Evolutionary conservation across 1,139 yeast species (phyloP), one percentile per base, ranked within the genome.

Genomic region (Suhomyces atakaporum): DNA sequence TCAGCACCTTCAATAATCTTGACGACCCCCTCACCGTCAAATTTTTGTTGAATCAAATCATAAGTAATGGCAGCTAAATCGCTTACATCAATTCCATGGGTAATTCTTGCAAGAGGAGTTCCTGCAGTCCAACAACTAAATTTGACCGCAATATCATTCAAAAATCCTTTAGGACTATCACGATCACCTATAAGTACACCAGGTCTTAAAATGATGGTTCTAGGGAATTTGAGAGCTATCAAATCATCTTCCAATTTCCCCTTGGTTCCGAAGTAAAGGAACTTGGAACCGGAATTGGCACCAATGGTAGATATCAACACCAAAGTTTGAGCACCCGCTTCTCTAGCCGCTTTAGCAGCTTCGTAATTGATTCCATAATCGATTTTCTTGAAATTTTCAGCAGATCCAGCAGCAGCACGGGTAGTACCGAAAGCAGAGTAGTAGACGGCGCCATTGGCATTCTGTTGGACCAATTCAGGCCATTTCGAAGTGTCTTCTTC

Each of bases 381-480:
- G 44, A 86, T 79, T 46, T 69, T 67, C 45, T 71, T 69, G 60
- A 85, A 89, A 15, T 77, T 73, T 18, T 75, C 84, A 3, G 79
- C 65, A 1, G 81, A 67, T n/a, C 92, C 92, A 3, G 89, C 95
- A 12, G 63, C 69, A 1, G 75, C 81, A 35, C 74, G 69, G 1
- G 95, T 86, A 11, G 95, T 84, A n/a, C 89, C 95, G 49, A 87
- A 73, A 0, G 81, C 78, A 2, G 86, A 75, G 45, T 81, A 74
- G 40, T 77, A 68, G 1, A 68, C 56, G 42, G 53, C 54, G 46
- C 25, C 43, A 28, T 40, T 39, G 12, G 44, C 37, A 16, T 47
- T 42, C 13, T 46, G 46, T 5, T 36, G 47, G 29, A 66, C 55
- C 8, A 53, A 38, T 5, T 44, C 56, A 2, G 57, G 56, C 83